phyloP scores from a whole-genome alignment of 805 yeast genomes.

The Cyberlindnera maclurae region DNA sequence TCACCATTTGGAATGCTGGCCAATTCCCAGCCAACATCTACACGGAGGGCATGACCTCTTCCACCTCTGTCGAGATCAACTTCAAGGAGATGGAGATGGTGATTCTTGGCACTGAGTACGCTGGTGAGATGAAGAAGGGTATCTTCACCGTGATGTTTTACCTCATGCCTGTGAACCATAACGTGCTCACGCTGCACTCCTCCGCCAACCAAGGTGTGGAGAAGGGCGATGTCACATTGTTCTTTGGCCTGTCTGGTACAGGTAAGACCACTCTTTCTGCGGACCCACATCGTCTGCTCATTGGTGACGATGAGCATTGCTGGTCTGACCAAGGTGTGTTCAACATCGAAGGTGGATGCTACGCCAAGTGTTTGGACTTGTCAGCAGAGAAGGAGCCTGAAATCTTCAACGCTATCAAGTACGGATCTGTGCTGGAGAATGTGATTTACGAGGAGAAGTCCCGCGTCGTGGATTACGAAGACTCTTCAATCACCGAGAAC shows the following conservation, averaged over 20 bases:
- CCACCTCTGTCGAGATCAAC: slow-evolving; percentile 93
- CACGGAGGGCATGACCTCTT: slow-evolving; percentile 96
- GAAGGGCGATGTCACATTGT: slow-evolving; percentile 82
- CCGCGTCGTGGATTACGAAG: slow-evolving; percentile 80
- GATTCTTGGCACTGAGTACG: slow-evolving; percentile 96
- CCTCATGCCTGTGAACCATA: slow-evolving; percentile 91
- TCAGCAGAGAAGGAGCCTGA: slow-evolving; percentile 94
- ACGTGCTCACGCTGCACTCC: slow-evolving; percentile 89
- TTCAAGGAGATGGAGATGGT: slow-evolving; percentile 98
- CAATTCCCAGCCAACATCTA: slow-evolving; percentile 96
- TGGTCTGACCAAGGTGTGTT: slow-evolving; percentile 98
- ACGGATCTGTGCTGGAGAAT: slow-evolving; percentile 92
- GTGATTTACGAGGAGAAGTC: slow-evolving; percentile 75
- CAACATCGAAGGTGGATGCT: slow-evolving; percentile 99
- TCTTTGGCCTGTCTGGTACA: slow-evolving; percentile 96
- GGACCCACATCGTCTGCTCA: slow-evolving; percentile 86
- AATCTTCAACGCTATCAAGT: slow-evolving; percentile 88
- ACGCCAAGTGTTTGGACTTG: slow-evolving; percentile 92
- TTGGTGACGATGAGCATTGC: slow-evolving; percentile 99
- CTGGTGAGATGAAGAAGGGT: slow-evolving; percentile 99
- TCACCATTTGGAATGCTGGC: slow-evolving; percentile 97
- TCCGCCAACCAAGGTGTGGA: slow-evolving; percentile 86
- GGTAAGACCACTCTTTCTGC: slow-evolving; percentile 98
- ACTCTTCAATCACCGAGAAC: slow-evolving; percentile 84
- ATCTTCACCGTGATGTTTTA: slow-evolving; percentile 98